A percentile compares a stretch with the other conserved stretches of the same genome.
Conservation (phyloP, 2,329 filamentous ascomycete genomes). For the Colletotrichum tamarilloi region DNA sequence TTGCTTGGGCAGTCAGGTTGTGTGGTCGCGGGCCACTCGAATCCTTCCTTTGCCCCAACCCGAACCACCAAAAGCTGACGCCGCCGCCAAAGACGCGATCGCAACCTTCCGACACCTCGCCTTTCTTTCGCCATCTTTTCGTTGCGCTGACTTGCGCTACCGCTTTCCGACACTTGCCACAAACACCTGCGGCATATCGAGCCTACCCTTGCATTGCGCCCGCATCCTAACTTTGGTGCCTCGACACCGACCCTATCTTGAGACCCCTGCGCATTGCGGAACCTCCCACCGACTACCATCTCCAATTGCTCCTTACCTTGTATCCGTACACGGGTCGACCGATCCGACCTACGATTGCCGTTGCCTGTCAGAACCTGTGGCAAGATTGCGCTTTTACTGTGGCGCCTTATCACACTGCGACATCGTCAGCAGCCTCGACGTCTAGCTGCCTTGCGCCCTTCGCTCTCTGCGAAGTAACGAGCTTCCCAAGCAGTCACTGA, state of each 20-base stretch:
- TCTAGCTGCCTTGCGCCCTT: background rate
- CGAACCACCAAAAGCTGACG: constrained; percentile 29
- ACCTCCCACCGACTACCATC: background rate
- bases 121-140: constrained; percentile 4
- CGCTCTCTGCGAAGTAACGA: background rate
- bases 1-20: constrained; percentile 2
- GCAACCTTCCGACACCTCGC: constrained; percentile 19
- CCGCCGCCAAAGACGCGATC: constrained; percentile 10
- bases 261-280: constrained; percentile 23
- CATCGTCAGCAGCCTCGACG: constrained; percentile 12
- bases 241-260: background rate
- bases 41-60: constrained; percentile 10
- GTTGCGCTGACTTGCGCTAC: constrained; percentile 13
- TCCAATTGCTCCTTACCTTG: background rate
- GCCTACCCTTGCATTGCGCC: constrained; percentile 8
- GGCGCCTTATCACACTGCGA: background rate
- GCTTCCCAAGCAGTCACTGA: background rate
- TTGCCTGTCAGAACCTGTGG: background rate
- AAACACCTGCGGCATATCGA: constrained; percentile 9
- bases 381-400: constrained; percentile 1
- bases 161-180: constrained; percentile 19
- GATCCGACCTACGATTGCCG: background rate
- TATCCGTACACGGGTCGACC: background rate
- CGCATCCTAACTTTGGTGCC: background rate
- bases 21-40: constrained; percentile 11